Evolutionary conservation across 164 flowering plant species (phyloP).

Genomic region (Umbellularia californica): DNA sequence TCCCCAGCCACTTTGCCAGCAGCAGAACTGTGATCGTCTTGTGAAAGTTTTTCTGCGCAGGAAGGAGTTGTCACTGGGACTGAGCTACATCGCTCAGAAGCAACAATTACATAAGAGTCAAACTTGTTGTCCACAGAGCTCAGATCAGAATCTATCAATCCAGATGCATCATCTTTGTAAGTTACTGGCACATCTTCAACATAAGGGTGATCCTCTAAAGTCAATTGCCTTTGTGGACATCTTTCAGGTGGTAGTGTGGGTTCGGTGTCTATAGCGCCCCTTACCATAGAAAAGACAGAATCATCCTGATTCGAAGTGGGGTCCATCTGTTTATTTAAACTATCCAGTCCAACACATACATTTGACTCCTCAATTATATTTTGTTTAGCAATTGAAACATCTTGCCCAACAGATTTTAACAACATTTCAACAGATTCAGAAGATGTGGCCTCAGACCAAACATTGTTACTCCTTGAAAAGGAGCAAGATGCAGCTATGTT

Average conservation of each 20-base stretch:
- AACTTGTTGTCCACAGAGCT: conserved; percentile 15
- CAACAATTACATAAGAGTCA: background rate
- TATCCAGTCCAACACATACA: conserved; percentile 39
- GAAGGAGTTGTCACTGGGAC: background rate
- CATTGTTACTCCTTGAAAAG: conserved; percentile 74
- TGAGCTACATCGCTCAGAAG: conserved; percentile 2
- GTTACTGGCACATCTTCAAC: conserved; percentile 19
- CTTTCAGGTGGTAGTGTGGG: conserved; percentile 28
- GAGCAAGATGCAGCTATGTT: conserved; percentile 72
- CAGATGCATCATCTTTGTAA: conserved; percentile 23
- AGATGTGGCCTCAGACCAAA: conserved; percentile 98
- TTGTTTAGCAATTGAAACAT: conserved; percentile 52
- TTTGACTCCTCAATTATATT: conserved; percentile 40
- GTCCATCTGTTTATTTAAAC: conserved; percentile 41
- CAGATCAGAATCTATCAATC: conserved; percentile 14
- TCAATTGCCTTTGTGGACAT: conserved; percentile 19
- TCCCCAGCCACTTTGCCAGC: background rate
- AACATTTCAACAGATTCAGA: conserved; percentile 98
- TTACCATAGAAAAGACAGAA: conserved; percentile 18
- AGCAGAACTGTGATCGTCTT: conserved; percentile 1
- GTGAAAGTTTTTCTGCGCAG: background rate
- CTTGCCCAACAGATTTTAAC: conserved; percentile 92
- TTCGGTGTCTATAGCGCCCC: conserved; percentile 20
- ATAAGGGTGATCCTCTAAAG: conserved; percentile 10
- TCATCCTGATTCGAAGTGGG: conserved; percentile 30